Evolutionary conservation across 2,329 filamentous ascomycete species (phyloP), one percentile per base, ranked within the genome.

Genomic region (Alternaria arborescens): DNA sequence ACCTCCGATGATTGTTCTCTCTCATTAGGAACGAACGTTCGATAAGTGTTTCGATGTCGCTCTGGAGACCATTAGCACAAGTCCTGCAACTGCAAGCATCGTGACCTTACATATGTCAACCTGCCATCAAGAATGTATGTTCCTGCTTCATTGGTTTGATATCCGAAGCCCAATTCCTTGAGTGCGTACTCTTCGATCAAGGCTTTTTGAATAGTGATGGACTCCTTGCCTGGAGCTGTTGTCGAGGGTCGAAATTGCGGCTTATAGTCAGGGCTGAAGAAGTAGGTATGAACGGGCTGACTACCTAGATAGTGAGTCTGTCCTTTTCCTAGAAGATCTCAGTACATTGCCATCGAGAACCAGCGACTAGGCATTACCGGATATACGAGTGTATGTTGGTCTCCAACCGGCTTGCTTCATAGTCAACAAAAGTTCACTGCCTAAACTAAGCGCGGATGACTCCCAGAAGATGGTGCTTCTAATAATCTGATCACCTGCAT

Each of bases 381-480:
- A 71, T 16, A 28, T 62, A 1, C 71, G 60, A 22, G 54, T 52
- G 41, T 71, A 72, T 3, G 55, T 26, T 5, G 67, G 60, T 53
- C 60, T 67, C 70, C 70, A 73, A 2, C 69, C 69, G 14, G 43
- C 56, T n/a, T 30, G 28, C 55, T 54, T 64, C 51, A 70, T 54
- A 0, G 64, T 68, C 3, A 52, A 24, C 3, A 71, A 30, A 16
- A 73, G 61, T 38, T 71, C 70, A 44, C 70, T 71, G 3, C 67
- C 65, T n/a, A 64, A 14, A 1, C 52, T 40, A 1, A 64, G 41
- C n/a, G 52, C 38, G 2, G 67, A 62, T 4, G 63, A 32, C 52
- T 72, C 68, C 68, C 69, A 71, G 36, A 67, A 69, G 0, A 71
- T 53, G 1, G 68, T 71, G 28, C 68, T 67, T 10, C 53, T 55